These are phyloP conservation scores for Cordyceps farinosa DNA, from an alignment of 2,329 filamentous ascomycete species.

Conservation along the genomic window DNA sequence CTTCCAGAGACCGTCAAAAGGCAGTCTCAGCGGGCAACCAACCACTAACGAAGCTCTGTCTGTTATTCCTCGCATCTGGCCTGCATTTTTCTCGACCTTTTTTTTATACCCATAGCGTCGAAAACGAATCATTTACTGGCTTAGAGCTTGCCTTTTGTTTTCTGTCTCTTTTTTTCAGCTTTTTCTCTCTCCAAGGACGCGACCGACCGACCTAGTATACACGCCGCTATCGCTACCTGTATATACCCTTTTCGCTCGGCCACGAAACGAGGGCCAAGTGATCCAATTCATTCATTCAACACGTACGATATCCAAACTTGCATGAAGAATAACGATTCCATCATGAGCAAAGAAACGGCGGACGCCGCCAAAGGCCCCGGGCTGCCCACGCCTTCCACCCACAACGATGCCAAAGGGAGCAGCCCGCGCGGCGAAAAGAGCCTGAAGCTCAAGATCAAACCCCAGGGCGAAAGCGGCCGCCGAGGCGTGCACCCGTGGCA, in stretches of 20 bases:
- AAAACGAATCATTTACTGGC: neutral
- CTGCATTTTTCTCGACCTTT: neutral
- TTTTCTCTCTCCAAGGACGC: too few relatives aligned
- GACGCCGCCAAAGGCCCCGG: slow-evolving; percentile 10
- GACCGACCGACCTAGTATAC: neutral
- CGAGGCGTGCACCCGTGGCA: slow-evolving; percentile 41
- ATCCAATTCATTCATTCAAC: too few relatives aligned
- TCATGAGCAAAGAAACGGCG: neutral
- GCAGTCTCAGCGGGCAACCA: neutral
- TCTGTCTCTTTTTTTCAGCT: neutral
- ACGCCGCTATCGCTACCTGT: neutral
- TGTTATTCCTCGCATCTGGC: neutral
- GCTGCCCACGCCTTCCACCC: slow-evolving; percentile 29
- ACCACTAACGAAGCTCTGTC: neutral
- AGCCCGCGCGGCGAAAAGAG: slow-evolving; percentile 19
- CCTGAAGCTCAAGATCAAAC: slow-evolving; percentile 22
- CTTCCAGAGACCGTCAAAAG: neutral
- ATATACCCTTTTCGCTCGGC: neutral
- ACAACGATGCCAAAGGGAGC: slow-evolving; percentile 24
- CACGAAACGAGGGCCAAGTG: neutral
- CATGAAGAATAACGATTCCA: neutral
- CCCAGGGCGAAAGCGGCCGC: slow-evolving; percentile 44
- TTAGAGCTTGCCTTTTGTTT: too few relatives aligned
- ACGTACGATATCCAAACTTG: too few relatives aligned
- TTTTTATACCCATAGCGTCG: neutral